Base-by-base conservation (phyloP, 2,329 filamentous ascomycete species). In the Microcera coccophila region DNA sequence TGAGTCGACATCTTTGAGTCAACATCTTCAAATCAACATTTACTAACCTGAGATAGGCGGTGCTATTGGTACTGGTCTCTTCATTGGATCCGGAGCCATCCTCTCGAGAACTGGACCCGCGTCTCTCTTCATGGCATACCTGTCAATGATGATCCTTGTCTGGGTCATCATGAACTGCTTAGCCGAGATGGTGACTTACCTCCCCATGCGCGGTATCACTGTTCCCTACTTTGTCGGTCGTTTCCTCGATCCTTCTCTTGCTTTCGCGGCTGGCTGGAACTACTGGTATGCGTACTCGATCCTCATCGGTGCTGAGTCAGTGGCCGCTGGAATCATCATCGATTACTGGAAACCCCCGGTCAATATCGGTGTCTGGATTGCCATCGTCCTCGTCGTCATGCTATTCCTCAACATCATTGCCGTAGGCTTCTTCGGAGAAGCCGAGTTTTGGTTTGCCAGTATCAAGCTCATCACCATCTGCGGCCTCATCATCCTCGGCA, bases 61-160 rank as follows among this genome's bases (percentile, higher is more conserved):
- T 47, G 78, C 75, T 17, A 82, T 84, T 49, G 80, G 80, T 42
- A 84, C 80, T 3, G 80, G 80, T 53, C 71, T 84, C 16, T 84
- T 84, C 59, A 72, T 84, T 47, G 78, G 79, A 42, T 79, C 76
- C 31, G 79, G 79, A 18, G 64, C 64, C 45, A 78, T 80, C 38
- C 65, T 84, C 38, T 66, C 72, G 22, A 64, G 66, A 4, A 73
- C 74, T 19, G 81, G 81, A 2, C 81, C 81, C 3, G 83, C 82
- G 3, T 82, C 84, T 1, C 66, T 89, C 14, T 75, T 89, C 59
- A 81, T 89, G 62, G 81, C 79, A 19, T 90, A 87, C 61, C 53
- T 76, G 4, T 68, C 66, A 49, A 76, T 77, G 73, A 76, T 75
- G 68, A 20, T 65, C 3, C 58, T 78, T 10, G 74, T 79, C n/a